Base-by-base conservation (phyloP, 2,329 filamentous ascomycete species). In the Botrytis hyacinthi region DNA sequence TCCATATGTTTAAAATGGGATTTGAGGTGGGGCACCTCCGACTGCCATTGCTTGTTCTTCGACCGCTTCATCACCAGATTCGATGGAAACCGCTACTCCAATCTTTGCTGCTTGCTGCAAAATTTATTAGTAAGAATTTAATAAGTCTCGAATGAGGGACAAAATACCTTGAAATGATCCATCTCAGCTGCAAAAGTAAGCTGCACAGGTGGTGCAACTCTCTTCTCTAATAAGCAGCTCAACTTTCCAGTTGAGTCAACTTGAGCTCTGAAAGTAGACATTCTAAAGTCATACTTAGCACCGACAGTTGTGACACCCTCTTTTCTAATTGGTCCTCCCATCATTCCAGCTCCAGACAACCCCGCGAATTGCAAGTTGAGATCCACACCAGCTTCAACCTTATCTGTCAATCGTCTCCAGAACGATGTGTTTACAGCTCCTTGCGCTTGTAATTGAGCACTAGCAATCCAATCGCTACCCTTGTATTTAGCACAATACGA, bases 221-320 rank as follows among this genome's bases (percentile, higher is more conserved):
- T 92, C 90, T 98, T 98, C 88, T 99, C 96, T 78, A 98, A 86
- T 80, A 98, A 85, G 82, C 94, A 96, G 84, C 92, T 93, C 75
- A 99, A 88, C 86, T 97, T 97, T 83, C 96, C 96, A 82, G 93
- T 91, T 80, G 94, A 97, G 85, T 99, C 96, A 79, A 98, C 89
- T 85, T 99, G 96, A 62, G 95, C 96, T 77, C 95, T 91, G 90
- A 98, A 97, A 69, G 94, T 96, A 72, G 93, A 96, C 85, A 94
- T 93, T 81, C 93, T 90, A 90, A 99, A 99, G 83, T 98, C 95
- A 85, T 99, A 99, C 85, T 99, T 99, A 82, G 94, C 93, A 80
- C 95, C 96, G 80, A 98, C 88, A 72, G 95, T 94, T 71, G 97
- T 95, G 75, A 93, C 88, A 73, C 96, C 96, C 83, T 99, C 95